A percentile compares a stretch with the other conserved stretches of the same genome.
Conservation (phyloP, 257 asterid genomes). For the Solanum piurae region DNA sequence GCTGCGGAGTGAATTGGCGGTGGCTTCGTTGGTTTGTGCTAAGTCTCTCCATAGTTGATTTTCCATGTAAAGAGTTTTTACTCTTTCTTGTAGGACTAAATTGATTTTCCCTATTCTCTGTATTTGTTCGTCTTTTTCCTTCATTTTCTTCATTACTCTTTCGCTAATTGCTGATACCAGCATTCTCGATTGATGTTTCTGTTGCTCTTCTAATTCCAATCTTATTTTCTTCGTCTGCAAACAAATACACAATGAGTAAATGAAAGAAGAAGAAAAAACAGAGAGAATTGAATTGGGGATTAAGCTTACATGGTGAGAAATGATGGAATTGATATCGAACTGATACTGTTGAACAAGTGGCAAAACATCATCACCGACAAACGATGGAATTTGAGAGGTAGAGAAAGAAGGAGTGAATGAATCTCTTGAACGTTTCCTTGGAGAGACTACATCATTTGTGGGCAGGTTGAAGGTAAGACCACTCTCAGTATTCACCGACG, state of each 20-base stretch:
- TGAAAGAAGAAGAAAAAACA: background rate
- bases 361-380: conserved; percentile 26
- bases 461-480: conserved; percentile 35
- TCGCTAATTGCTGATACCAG: conserved; percentile 40
- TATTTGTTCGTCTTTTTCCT: conserved; percentile 68
- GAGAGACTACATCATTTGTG: background rate
- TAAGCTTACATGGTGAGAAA: conserved; percentile 54
- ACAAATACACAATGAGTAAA: background rate
- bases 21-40: conserved; percentile 70
- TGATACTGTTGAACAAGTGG: conserved; percentile 54
- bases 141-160: conserved; percentile 39
- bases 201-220: conserved; percentile 58
- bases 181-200: conserved; percentile 42
- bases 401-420: background rate
- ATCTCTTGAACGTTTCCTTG: conserved; percentile 54
- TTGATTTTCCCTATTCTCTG: conserved; percentile 48
- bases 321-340: conserved; percentile 45
- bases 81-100: conserved; percentile 46
- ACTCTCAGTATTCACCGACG: conserved; percentile 34
- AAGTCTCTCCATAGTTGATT: conserved; percentile 62
- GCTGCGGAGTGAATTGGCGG: conserved; percentile 53
- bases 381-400: background rate
- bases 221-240: conserved; percentile 42
- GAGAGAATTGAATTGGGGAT: background rate
- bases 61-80: conserved; percentile 41